phyloP scores from a whole-genome alignment of 805 yeast species.

The Lipomyces spencermartinsiae region DNA sequence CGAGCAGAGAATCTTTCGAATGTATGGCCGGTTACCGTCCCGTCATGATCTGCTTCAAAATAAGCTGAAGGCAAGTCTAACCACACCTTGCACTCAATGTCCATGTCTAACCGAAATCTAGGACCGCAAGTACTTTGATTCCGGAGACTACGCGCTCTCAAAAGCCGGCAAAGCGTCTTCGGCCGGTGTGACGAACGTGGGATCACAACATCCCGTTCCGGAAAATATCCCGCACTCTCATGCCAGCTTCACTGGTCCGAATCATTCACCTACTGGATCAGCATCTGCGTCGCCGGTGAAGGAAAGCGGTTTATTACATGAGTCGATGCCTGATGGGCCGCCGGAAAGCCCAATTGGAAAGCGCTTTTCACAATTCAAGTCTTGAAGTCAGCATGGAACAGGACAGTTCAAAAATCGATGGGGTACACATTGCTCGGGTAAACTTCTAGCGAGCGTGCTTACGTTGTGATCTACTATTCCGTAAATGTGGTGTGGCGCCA shows the following conservation, averaged over 20 bases:
- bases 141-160: conserved; percentile 90
- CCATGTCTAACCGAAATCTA: conserved; percentile 39
- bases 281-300: conserved; percentile 37
- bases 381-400: neutral
- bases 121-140: conserved; percentile 90
- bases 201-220: conserved; percentile 43
- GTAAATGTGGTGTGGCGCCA: neutral
- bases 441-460: no score
- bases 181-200: conserved; percentile 43
- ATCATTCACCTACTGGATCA: conserved; percentile 22
- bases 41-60: conserved; percentile 75
- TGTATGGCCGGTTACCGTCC: conserved; percentile 87
- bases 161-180: conserved; percentile 47
- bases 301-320: conserved; percentile 36
- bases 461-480: neutral
- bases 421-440: neutral
- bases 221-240: conserved; percentile 42
- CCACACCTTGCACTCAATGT: neutral
- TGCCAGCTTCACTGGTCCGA: conserved; percentile 21
- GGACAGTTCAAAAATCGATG: neutral
- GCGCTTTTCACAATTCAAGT: neutral
- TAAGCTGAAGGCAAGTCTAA: conserved; percentile 52
- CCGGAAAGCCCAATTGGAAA: neutral
- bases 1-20: conserved; percentile 74
- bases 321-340: conserved; percentile 11